Evolutionary conservation across 805 yeast genomes (phyloP), one percentile per base, ranked within the genome.

Genomic region (Nakazawaea laoshanensis): DNA sequence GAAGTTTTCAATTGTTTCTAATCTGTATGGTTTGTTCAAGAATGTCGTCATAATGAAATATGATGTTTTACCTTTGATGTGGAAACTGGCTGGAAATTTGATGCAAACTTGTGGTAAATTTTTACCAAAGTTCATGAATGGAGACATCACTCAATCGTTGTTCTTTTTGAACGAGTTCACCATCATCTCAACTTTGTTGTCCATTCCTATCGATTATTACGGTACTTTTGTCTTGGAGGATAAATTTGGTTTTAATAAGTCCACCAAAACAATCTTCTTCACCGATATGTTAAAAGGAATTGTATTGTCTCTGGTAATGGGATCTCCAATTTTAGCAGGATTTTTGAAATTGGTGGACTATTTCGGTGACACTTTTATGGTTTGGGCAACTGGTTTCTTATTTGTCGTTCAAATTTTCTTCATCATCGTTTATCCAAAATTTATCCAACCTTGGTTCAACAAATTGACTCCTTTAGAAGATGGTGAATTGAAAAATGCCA

Each of bases 361-460:
- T 48, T 86, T 76, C 47, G 94, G 94, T 33, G 81, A 83, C 38
- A 65, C 70, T 34, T 92, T 92, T 60, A 76, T 87, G 53, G 71
- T 77, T 48, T 92, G 88, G 57, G 65, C 84, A 39, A 78, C 94
- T 61, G 59, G 70, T 10, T 79, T 87, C 49, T 59, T 84, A 26
- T 67, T 88, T 27, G 65, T 60, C 12, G 73, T 87, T 41, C 95
- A 82, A 56, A 62, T 89, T 33, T 59, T 82, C 36, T 69, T 77
- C 34, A 77, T 82, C 64, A 76, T 92, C 20, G 63, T 89, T 29
- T 73, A 67, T 49, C 97, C 97, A 22, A 76, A 83, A 18, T 67
- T 86, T 44, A 88, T 92, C 47, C 87, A 82, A 63, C 99, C 99
- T 4, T 60, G 86, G 42, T 92, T 92, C 67, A 87, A 92, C 67